phyloP scores from a whole-genome alignment of 345 rosid species.

The Cardamine resedifolia region DNA sequence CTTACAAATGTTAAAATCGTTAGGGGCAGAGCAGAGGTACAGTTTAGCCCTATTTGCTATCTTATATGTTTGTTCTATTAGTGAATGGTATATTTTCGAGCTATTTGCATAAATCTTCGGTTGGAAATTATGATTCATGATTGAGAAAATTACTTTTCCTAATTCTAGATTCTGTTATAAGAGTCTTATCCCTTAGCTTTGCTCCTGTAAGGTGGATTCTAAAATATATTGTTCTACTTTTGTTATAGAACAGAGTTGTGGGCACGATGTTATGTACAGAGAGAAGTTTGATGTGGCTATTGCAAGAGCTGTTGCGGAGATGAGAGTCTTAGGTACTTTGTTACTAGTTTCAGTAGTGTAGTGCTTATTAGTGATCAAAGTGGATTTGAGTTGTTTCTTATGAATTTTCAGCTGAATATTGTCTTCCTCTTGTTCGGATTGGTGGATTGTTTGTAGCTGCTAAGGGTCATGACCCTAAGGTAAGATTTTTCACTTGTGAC shows the following conservation, averaged over 20 bases:
- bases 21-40: slow-evolving; percentile 95
- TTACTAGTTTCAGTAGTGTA: neutral
- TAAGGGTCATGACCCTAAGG: slow-evolving; percentile 93
- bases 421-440: slow-evolving; percentile 89
- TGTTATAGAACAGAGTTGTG: slow-evolving; percentile 67
- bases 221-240: slow-evolving; percentile 5
- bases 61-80: neutral
- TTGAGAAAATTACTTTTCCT: no score
- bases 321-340: slow-evolving; percentile 78
- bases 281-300: slow-evolving; percentile 87
- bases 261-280: slow-evolving; percentile 58
- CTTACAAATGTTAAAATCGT: slow-evolving; percentile 66
- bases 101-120: neutral
- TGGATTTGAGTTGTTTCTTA: slow-evolving; percentile 14
- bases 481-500: slow-evolving; percentile 29
- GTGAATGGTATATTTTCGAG: neutral
- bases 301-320: slow-evolving; percentile 96
- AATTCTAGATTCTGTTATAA: neutral
- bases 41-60: neutral
- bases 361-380: slow-evolving; percentile 5
- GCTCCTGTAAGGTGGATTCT: slow-evolving; percentile 7
- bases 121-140: no score
- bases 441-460: slow-evolving; percentile 97
- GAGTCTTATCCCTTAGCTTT: neutral
- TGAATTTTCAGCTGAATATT: slow-evolving; percentile 73